Base-by-base conservation (phyloP, 768 basidiomycete species). In the Suillus placidus region DNA sequence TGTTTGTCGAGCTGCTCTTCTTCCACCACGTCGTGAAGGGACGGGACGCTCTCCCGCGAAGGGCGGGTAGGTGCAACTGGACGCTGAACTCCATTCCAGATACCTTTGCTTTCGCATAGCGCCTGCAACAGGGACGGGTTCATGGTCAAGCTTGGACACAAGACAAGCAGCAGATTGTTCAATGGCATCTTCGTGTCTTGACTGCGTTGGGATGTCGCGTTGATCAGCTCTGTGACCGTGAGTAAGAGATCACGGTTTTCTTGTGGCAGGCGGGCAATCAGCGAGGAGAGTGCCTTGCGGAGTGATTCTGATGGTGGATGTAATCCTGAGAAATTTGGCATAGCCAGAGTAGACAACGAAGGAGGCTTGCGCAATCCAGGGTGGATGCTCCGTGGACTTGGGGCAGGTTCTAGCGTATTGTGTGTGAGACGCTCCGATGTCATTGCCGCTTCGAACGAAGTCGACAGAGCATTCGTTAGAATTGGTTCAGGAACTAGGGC, bases 131-230 rank as follows among this genome's bases (percentile, higher is more conserved):
- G 73, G 2, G 88, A 82, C 18, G 92, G 91, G 64, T 81, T 91
- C 87, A 95, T 90, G 72, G 85, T 88, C 72, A 95, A 76, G 73
- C 88, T 94, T 8, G 95, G 96, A 67, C 92, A 95, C 73, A 98
- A 89, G 60, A 97, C 90, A 40, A 96, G 80, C 57, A 96, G 80
- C 70, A 98, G 76, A 72, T 97, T 97, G 75, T 90, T 90, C 69
- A 97, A 77, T 3, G 94, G 93, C 95, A 98, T 98, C 79, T 93
- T 94, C 42, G 94, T 98, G 71, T 87, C 85, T 68, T 83, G 84
- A 71, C 83, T 83, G 67, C 86, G 83, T 63, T 80, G 81, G 0
- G 92, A 87, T 16, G 94, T 95, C 51, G 85, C 87, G 52, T 85
- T 87, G 68, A 97, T 91, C 43, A 97, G 82, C 69, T 93, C 89